Base-by-base conservation (phyloP, 441 rosid species). In the Mallotus repandus region DNA sequence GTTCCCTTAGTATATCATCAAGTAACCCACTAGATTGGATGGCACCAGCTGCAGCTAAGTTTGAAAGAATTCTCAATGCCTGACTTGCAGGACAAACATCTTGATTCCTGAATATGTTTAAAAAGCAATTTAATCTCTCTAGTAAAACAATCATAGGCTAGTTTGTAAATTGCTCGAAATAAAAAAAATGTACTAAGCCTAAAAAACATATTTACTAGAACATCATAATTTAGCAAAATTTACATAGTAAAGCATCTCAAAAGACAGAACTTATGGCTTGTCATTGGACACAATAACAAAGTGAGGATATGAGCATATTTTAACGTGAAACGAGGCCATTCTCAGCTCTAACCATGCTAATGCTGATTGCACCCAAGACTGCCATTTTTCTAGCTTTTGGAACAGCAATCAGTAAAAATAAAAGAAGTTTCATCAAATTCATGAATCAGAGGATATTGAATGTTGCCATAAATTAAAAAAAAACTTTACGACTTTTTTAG, bases 1-100 rank as follows among this genome's bases (percentile, higher is more conserved):
- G 86, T 79, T 85, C 92, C 78, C 84, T 73, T 63, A 91, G 70
- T 77, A 89, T 82, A 83, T 88, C 96, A 75, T 93, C 89, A 76
- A 79, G 80, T 68, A 86, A 71, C 74, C 84, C 89, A 60, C 80
- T 79, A 63, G 93, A 84, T 67, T 75, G 85, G 62, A 86, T 83
- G 68, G 86, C 92, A 55, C 89, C 92, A 79, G 92, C 96, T 69
- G 90, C 90, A 84, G 89, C 83, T 83, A 96, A 80, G 81, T 96
- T 93, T 79, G 96, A 86, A 79, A 96, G 86, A 76, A 96, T 87
- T 80, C 86, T 88, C 76, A 96, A 80, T 66, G 99, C 86, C 88
- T 92, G 98, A 79, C 75, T 87, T 69, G 91, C 82, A 75, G 79
- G 82, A 70, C 84, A 79, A 82, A 86, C 73, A 77, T 88, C 96